These are phyloP conservation scores for Cyclotella baltica DNA, from an alignment of 108 stramenopile species.

Conservation along the genomic window DNA sequence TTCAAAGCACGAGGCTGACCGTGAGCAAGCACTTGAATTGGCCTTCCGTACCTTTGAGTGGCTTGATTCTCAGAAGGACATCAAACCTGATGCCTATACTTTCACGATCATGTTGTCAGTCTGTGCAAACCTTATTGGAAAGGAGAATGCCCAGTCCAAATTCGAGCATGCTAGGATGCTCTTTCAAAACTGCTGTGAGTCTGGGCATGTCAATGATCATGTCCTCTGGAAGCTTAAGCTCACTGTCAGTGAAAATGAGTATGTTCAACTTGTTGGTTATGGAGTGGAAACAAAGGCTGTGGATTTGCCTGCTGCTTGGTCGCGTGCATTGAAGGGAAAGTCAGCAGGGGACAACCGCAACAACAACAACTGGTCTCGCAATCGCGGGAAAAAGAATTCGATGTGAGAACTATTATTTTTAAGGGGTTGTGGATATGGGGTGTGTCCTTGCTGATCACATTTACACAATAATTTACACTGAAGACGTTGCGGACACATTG, in stretches of 20 bases:
- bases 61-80: slow-evolving; percentile 69
- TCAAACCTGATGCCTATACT: slow-evolving; percentile 88
- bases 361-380: slow-evolving; percentile 55
- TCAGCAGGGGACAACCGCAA: slow-evolving; percentile 50
- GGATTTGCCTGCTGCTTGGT: slow-evolving; percentile 73
- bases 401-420: slow-evolving; percentile 20
- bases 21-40: slow-evolving; percentile 65
- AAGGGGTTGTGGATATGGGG: slow-evolving; percentile 15
- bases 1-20: slow-evolving; percentile 56
- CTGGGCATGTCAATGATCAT: slow-evolving; percentile 88
- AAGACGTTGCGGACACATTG: slow-evolving; percentile 15
- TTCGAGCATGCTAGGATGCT: slow-evolving; percentile 72
- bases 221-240: slow-evolving; percentile 87
- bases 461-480: slow-evolving; percentile 34
- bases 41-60: slow-evolving; percentile 90
- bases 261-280: slow-evolving; percentile 66
- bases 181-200: slow-evolving; percentile 80
- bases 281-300: slow-evolving; percentile 62
- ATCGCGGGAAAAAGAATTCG: slow-evolving; percentile 43
- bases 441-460: slow-evolving; percentile 40
- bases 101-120: slow-evolving; percentile 91
- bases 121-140: slow-evolving; percentile 83
- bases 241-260: slow-evolving; percentile 80
- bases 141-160: slow-evolving; percentile 61
- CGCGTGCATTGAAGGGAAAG: slow-evolving; percentile 59